Conservation (phyloP, 768 basidiomycete genomes). For the Pleurotus cornucopiae region DNA sequence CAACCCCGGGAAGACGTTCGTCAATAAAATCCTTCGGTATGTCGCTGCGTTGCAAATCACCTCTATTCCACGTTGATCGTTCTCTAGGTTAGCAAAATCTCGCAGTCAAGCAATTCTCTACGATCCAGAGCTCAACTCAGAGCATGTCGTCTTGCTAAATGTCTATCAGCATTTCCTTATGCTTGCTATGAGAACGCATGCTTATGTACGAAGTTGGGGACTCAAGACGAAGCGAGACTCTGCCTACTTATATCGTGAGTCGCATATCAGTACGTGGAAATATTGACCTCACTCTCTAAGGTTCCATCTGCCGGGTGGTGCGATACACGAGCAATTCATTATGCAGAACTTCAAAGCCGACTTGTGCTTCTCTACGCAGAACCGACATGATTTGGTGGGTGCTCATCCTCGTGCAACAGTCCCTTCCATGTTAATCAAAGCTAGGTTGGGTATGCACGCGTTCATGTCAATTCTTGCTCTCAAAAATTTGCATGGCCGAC, state of each 20-base stretch:
- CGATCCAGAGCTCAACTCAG: conserved; percentile 67
- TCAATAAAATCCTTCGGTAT: conserved; percentile 72
- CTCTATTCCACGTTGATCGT: neutral
- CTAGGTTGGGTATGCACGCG: conserved; percentile 79
- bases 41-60: conserved; percentile 16
- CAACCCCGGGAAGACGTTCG: conserved; percentile 60
- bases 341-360: conserved; percentile 39
- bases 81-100: conserved; percentile 59
- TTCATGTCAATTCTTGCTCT: conserved; percentile 62
- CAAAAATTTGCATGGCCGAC: conserved; percentile 44
- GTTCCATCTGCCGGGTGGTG: conserved; percentile 58
- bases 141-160: conserved; percentile 65
- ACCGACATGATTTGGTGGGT: conserved; percentile 58
- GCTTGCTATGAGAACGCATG: conserved; percentile 81
- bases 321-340: conserved; percentile 51
- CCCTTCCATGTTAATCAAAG: too few species aligned
- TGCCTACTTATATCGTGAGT: conserved; percentile 55
- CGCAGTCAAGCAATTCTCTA: conserved; percentile 78
- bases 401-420: neutral
- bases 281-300: conserved; percentile 30
- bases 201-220: conserved; percentile 68
- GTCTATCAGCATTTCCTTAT: conserved; percentile 84
- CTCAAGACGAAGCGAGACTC: conserved; percentile 35
- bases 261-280: neutral
- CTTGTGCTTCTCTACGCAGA: conserved; percentile 42